Base-by-base conservation (phyloP, 495 filamentous ascomycete genomes). In the Podospora pseudoanserina region DNA sequence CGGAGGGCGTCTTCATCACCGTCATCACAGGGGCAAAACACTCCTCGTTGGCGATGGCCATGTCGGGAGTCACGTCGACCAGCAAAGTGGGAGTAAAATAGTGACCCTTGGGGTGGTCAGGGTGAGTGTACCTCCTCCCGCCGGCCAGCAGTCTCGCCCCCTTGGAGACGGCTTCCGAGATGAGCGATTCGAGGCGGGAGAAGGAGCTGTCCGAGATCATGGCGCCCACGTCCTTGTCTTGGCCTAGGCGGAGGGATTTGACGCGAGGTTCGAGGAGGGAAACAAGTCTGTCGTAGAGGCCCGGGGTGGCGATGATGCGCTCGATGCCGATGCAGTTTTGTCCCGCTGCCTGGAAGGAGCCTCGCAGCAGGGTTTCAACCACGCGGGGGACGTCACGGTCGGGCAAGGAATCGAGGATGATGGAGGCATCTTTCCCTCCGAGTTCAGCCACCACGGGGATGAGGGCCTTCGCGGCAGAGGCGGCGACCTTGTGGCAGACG, bases 241-340 rank as follows among this genome's bases (percentile, higher is more conserved):
- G 79, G n/a, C 78, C 83, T 4, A 92, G 82, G 9, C 91, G 90
- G 30, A 99, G 83, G 9, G 83, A 82, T 32, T 83, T 81, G 67
- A 97, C 91, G 55, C 90, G 87, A 15, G 88, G 87, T 56, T 86
- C 82, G 60, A 99, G 87, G 65, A 90, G 83, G 16, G 82, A 73
- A 65, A 96, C 81, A 30, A 99, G 86, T 56, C 82, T 80, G 60
- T 88, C 78, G 82, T 98, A 98, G 57, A 88, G 82, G 20, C 80
- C 80, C 1, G 92, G 90, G 13, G 90, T 84, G 60, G 90, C 91
- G 73, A 99, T 87, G 76, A 98, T 89, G 55, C 95, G 90, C 80
- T 99, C 95, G 66, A 97, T 92, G 67, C 96, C 95, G 77, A 98
- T 92, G 79, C 95, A 99, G 80, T 99, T 99, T 75, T 99, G 95